A percentile compares a stretch with the other conserved stretches of the same genome.
Conservation (phyloP, 2,329 filamentous ascomycete species). For the Pseudopyricularia cyperi region DNA sequence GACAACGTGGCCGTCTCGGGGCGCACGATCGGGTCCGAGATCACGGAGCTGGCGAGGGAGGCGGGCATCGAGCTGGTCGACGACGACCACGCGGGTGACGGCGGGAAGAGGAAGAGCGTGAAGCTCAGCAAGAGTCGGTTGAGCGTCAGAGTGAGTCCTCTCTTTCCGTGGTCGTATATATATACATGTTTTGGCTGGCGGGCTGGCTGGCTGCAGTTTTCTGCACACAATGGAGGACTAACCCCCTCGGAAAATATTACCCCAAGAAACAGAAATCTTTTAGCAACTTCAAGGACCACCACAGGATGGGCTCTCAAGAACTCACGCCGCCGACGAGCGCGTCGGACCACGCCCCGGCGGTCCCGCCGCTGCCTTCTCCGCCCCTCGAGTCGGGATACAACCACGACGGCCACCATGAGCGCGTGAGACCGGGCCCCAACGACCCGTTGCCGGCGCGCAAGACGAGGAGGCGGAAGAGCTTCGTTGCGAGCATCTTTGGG, state of each 20-base stretch:
- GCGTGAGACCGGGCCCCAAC: neutral
- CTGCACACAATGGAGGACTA: too few species aligned
- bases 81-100: neutral
- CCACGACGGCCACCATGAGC: neutral
- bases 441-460: conserved; percentile 8
- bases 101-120: neutral
- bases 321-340: conserved; percentile 8
- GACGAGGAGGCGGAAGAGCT: conserved; percentile 30
- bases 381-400: neutral
- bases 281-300: conserved; percentile 13
- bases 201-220: too few species aligned
- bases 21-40: conserved; percentile 54
- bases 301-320: conserved; percentile 7
- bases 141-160: conserved; percentile 21
- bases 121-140: conserved; percentile 15
- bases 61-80: conserved; percentile 15
- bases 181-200: too few species aligned
- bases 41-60: conserved; percentile 37
- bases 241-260: neutral
- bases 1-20: conserved; percentile 61
- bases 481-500: conserved; percentile 30
- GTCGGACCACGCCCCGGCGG: conserved; percentile 3
- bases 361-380: conserved; percentile 1
- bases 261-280: conserved; percentile 13
- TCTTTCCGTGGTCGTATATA: too few species aligned